phyloP scores from a whole-genome alignment of 2,329 filamentous ascomycete genomes.

The Bretziella fagacearum region DNA sequence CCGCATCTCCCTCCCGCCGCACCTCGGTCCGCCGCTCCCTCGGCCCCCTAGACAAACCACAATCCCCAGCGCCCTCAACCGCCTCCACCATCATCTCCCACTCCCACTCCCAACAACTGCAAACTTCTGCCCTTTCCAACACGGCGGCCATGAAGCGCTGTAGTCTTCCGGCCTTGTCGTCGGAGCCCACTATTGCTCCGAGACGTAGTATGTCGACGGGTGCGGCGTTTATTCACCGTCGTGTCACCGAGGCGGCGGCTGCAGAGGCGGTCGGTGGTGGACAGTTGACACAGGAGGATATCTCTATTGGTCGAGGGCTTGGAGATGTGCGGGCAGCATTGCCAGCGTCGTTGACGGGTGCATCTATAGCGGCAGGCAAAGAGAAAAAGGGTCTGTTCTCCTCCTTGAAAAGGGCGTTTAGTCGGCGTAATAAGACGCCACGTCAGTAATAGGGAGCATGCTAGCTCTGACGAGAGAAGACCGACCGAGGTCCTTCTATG shows the following conservation, averaged over 20 bases:
- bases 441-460: too few species aligned
- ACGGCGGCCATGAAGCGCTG: slow-evolving; percentile 4
- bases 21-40: slow-evolving; percentile 4
- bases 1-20: slow-evolving; percentile 6
- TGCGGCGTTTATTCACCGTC: slow-evolving; percentile 18
- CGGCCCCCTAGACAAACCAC: slow-evolving; percentile 4
- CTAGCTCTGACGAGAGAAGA: too few species aligned
- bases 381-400: slow-evolving; percentile 14
- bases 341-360: not conserved
- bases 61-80: not conserved
- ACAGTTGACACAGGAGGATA: too few species aligned
- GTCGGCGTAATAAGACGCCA: slow-evolving; percentile 12
- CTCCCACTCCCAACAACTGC: not conserved
- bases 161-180: slow-evolving; percentile 1
- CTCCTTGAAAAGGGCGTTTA: slow-evolving; percentile 14
- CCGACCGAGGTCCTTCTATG: too few species aligned
- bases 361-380: not conserved
- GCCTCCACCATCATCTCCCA: not conserved
- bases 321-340: slow-evolving; percentile 1
- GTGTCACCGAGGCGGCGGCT: slow-evolving; percentile 4
- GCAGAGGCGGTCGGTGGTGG: not conserved
- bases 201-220: slow-evolving; percentile 17
- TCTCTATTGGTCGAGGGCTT: too few species aligned
- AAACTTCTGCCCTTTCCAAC: too few species aligned
- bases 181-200: slow-evolving; percentile 10